Evolutionary conservation across 1,284 basidiomycete genomes (phyloP), one percentile per base, ranked within the genome.

Genomic region (Ustilago shanxiensis): DNA sequence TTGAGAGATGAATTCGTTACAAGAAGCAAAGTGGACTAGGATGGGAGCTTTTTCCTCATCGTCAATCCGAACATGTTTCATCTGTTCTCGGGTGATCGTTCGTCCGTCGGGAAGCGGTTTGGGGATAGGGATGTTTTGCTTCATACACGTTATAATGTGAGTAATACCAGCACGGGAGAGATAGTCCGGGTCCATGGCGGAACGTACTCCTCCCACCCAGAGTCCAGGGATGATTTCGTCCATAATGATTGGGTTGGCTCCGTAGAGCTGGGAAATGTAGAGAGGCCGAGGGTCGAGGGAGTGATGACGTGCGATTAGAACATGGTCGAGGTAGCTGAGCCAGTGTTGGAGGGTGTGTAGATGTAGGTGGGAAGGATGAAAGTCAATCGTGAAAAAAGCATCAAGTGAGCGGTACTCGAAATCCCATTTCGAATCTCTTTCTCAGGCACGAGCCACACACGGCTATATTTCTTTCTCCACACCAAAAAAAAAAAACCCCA

Each of bases 31-130:
- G 62, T 86, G 85, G 11, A 80, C 80, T 41, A 86, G 71, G 50
- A 87, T 82, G 47, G 86, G 86, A 44, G 86, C 82, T 51, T 73
- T 75, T 58, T 81, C 84, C 5, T 82, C 81, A 57, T 87, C 87
- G 70, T 87, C 86, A 33, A 87, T 70, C 1, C 74, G 74, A 18
- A 87, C 81, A 10, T 85, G 83, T 56, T 83, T 72, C 50, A 86
- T 66, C 45, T 79, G 72, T 13, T 77, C 60, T 0, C 78, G 65
- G 0, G 80, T 70, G 45, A 82, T 82, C 9, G 4, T 58, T 18
- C 72, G 37, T 1, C 78, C 79, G 51, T 76, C 66, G 2, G 57
- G 75, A 4, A 80, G 61, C 35, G 55, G 35, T 8, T 68, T 66
- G 6, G 83, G 81, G 0, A 58, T 45, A 2, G 80, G 74, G 2